These are phyloP conservation scores for Ustilago hordei DNA, from an alignment of 1,284 basidiomycete genomes.

Conservation along the genomic window DNA sequence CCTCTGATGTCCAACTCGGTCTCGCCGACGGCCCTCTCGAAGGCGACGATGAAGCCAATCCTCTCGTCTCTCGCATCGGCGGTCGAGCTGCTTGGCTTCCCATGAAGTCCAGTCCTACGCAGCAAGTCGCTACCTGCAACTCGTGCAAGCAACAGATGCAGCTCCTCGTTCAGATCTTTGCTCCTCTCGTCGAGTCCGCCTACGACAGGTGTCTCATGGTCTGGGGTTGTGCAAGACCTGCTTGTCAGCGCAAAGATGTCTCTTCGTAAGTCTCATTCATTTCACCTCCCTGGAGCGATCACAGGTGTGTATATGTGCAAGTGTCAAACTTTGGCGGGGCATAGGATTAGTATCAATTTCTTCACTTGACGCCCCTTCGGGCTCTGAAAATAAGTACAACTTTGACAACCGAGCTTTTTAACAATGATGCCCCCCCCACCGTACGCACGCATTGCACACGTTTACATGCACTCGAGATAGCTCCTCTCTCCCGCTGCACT, in stretches of 20 bases:
- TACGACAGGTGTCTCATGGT: constrained; percentile 66
- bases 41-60: constrained; percentile 62
- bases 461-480: constrained; percentile 9
- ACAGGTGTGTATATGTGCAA: neutral
- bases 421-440: constrained; percentile 63
- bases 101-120: constrained; percentile 42
- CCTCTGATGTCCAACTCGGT: constrained; percentile 62
- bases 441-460: neutral
- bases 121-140: constrained; percentile 44
- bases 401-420: constrained; percentile 70
- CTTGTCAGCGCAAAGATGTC: constrained; percentile 59
- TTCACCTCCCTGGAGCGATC: neutral
- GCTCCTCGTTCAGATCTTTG: constrained; percentile 68
- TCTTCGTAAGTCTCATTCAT: constrained; percentile 58
- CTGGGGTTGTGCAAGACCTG: constrained; percentile 65
- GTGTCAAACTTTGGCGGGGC: constrained; percentile 14
- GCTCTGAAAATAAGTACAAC: constrained; percentile 62
- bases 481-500: constrained; percentile 4
- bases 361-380: constrained; percentile 67
- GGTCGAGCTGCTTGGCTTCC: constrained; percentile 66
- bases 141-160: constrained; percentile 65
- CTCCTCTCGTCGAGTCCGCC: constrained; percentile 64
- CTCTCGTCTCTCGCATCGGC: constrained; percentile 67
- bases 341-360: constrained; percentile 69
- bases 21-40: constrained; percentile 65